Evolutionary conservation across 345 rosid species (phyloP).

Genomic region (Camelina hispida): DNA sequence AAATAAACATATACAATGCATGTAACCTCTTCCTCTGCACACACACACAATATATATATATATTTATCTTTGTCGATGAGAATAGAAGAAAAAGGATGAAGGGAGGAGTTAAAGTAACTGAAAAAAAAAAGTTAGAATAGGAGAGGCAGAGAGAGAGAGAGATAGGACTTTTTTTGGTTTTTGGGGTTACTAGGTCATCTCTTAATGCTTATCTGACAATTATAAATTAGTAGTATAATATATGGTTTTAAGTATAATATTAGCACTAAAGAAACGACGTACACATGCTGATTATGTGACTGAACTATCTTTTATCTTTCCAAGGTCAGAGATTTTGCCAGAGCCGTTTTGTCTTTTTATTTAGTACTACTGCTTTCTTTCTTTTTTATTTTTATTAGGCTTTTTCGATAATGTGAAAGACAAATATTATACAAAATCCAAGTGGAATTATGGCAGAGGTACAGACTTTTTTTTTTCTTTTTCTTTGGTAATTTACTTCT

Average conservation of each 20-base stretch:
- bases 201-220: conserved; percentile 30
- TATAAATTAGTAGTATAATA: background rate
- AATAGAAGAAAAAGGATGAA: conserved; percentile 26
- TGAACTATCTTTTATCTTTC: conserved; percentile 57
- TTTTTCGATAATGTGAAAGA: conserved; percentile 39
- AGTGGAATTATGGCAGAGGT: conserved; percentile 40
- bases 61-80: conserved; percentile 39
- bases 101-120: conserved; percentile 46
- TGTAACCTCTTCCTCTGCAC: conserved; percentile 33
- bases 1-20: conserved; percentile 42
- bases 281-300: conserved; percentile 93
- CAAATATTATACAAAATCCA: conserved; percentile 44
- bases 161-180: background rate
- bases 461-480: conserved; percentile 20
- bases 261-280: conserved; percentile 58
- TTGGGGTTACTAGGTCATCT: conserved; percentile 36
- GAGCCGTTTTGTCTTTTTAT: conserved; percentile 53
- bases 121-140: conserved; percentile 41
- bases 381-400: conserved; percentile 27
- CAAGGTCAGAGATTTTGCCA: conserved; percentile 77
- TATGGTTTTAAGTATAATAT: conserved; percentile 2
- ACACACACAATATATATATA: background rate
- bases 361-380: conserved; percentile 36
- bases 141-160: conserved; percentile 32
- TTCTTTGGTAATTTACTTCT: background rate